Evolutionary conservation across 1,139 yeast genomes (phyloP), one percentile per base, ranked within the genome.

Genomic region (Yamadazyma siamensis): DNA sequence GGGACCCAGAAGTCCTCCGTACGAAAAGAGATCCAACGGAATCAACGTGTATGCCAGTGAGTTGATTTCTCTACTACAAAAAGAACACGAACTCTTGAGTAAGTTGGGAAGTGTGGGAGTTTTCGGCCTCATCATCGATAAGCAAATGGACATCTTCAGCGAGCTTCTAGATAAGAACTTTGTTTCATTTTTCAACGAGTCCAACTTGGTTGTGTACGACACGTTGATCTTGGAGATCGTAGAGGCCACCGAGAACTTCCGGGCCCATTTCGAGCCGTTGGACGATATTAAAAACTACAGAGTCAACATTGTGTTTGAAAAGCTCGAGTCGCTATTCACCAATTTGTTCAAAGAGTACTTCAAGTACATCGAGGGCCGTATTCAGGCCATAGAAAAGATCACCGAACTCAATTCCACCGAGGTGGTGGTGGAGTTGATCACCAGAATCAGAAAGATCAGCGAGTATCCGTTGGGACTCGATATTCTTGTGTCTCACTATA

Each of bases 331-430:
- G 8, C 32, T 31, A 3, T 44, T 50, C 21, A 44, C 67, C 28
- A 54, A 64, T 2, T 58, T 79, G 4, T 79, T 86, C 49, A 58
- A 59, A 28, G 87, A 80, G 34, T 69, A 78, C 33, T 65, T 83
- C 40, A 59, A 56, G 28, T 70, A 64, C 39, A 75, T 83, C 23
- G 85, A 79, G 27, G 47, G 50, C 4, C 63, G 77, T 28, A 77
- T 81, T 15, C 43, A 44, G 4, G 54, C 57, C 11, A 50, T 74
- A 25, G 60, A 65, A 1, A 52, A 59, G 16, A 49, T 77, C 20
- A 67, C 66, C 24, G 91, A 83, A 39, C 68, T 71, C 40, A 83
- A 82, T 34, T 79, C 81, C n/a, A 73, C 80, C 6, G 86, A 80
- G 41, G 70, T 77, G 4, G 79, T 84, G 0, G 81, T 80, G 12